Conservation (phyloP, 192 early-diverging fungal genomes). For the Backusella liffmaniae region DNA sequence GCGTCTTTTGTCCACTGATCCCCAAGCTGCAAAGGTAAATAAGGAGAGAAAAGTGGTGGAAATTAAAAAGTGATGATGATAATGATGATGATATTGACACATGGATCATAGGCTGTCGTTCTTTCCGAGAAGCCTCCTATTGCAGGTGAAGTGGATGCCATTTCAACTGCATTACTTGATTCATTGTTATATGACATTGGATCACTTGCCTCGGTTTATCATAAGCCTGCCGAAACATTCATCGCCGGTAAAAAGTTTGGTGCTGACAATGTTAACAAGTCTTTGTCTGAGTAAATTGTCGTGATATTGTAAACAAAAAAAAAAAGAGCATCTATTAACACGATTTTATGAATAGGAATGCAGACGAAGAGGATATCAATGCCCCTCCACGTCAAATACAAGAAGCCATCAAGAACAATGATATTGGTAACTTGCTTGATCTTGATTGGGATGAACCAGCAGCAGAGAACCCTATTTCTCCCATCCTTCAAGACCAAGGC, state of each 20-base stretch:
- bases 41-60: neutral
- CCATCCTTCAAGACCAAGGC: conserved; percentile 26
- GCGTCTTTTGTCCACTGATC: conserved; percentile 92
- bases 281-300: conserved; percentile 47
- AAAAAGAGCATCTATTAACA: neutral
- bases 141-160: conserved; percentile 58
- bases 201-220: conserved; percentile 92
- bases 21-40: conserved; percentile 83
- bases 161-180: conserved; percentile 77
- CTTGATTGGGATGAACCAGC: conserved; percentile 64
- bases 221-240: conserved; percentile 83
- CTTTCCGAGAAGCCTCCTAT: conserved; percentile 89
- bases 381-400: conserved; percentile 42
- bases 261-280: conserved; percentile 52
- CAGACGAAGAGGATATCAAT: conserved; percentile 46
- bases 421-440: conserved; percentile 69
- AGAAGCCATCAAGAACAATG: conserved; percentile 46
- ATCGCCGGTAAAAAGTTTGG: conserved; percentile 62
- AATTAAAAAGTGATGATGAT: neutral
- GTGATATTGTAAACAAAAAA: neutral
- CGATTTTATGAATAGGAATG: conserved; percentile 40
- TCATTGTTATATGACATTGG: conserved; percentile 87
- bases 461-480: conserved; percentile 5
- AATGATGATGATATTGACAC: conserved; percentile 18
- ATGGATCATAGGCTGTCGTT: conserved; percentile 60